phyloP scores from a whole-genome alignment of 306 rosid genomes.

The Glycine tomentella region DNA sequence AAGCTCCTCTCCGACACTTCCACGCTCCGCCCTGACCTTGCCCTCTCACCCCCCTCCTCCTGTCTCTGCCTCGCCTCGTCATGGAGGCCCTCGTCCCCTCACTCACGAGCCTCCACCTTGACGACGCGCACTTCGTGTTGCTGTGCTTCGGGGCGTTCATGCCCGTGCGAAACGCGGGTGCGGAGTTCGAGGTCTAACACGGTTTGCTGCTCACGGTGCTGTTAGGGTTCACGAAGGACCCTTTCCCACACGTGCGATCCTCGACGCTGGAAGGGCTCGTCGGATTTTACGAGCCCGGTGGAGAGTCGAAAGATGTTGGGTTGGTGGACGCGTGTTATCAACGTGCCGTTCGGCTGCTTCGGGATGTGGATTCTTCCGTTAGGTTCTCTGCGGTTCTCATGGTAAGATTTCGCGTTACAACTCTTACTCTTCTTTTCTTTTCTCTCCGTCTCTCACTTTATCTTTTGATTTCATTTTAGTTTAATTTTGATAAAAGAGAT shows the following conservation, averaged over 20 bases:
- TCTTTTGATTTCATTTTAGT: no score
- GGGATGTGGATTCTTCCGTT: slow-evolving; percentile 71
- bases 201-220: slow-evolving; percentile 59
- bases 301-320: slow-evolving; percentile 50
- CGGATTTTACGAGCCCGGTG: slow-evolving; percentile 52
- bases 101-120: slow-evolving; percentile 46
- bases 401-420: no score
- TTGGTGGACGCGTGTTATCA: slow-evolving; percentile 71
- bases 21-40: slow-evolving; percentile 46
- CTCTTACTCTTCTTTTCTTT: no score
- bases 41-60: slow-evolving; percentile 50
- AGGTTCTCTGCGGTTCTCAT: slow-evolving; percentile 66
- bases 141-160: slow-evolving; percentile 68
- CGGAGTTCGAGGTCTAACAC: slow-evolving; percentile 50
- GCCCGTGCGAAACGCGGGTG: slow-evolving; percentile 66
- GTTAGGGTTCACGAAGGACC: slow-evolving; percentile 84
- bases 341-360: slow-evolving; percentile 72
- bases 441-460: no score
- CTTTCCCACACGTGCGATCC: slow-evolving; percentile 73
- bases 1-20: slow-evolving; percentile 72
- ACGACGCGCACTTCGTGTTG: slow-evolving; percentile 63
- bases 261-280: slow-evolving; percentile 77
- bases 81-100: slow-evolving; percentile 37
- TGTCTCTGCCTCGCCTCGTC: slow-evolving; percentile 52
- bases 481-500: no score